phyloP scores from a whole-genome alignment of 176 grass and related monocot genomes.

The Secale cereale region DNA sequence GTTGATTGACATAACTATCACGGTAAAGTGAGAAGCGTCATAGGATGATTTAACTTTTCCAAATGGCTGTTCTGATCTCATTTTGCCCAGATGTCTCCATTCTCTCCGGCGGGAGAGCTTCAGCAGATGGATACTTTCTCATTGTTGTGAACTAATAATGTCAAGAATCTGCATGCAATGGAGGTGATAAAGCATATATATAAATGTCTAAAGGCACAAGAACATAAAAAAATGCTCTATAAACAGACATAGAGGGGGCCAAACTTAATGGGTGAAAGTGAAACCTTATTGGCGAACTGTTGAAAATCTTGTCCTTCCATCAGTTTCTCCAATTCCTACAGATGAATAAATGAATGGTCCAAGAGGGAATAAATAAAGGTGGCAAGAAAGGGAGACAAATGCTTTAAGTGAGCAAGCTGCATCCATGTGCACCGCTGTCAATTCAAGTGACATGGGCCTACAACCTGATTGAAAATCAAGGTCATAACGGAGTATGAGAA shows the following conservation, averaged over 20 bases:
- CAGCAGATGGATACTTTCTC: slow-evolving; percentile 7
- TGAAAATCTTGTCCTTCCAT: slow-evolving; percentile 53
- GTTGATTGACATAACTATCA: not conserved
- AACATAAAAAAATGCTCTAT: too few species aligned
- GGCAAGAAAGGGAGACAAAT: not conserved
- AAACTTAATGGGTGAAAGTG: not conserved
- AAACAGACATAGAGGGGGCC: not conserved
- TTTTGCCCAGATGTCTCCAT: slow-evolving; percentile 19
- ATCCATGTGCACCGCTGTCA: not conserved
- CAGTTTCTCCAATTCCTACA: slow-evolving; percentile 68
- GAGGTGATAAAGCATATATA: not conserved
- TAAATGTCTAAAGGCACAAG: not conserved
- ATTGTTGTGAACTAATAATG: slow-evolving; percentile 50
- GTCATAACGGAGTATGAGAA: slow-evolving; percentile 12
- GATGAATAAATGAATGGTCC: not conserved
- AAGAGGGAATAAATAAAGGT: slow-evolving; percentile 15
- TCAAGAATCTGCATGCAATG: slow-evolving; percentile 77
- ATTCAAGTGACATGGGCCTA: not conserved
- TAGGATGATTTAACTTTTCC: not conserved
- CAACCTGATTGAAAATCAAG: not conserved
- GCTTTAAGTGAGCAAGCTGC: not conserved
- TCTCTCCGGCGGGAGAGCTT: not conserved
- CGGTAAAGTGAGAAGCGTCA: slow-evolving; percentile 11
- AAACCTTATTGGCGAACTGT: slow-evolving; percentile 68
- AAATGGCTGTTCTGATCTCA: not conserved